These are phyloP conservation scores for Venturia asperata DNA, from an alignment of 2,329 filamentous ascomycete genomes.

Conservation along the genomic window DNA sequence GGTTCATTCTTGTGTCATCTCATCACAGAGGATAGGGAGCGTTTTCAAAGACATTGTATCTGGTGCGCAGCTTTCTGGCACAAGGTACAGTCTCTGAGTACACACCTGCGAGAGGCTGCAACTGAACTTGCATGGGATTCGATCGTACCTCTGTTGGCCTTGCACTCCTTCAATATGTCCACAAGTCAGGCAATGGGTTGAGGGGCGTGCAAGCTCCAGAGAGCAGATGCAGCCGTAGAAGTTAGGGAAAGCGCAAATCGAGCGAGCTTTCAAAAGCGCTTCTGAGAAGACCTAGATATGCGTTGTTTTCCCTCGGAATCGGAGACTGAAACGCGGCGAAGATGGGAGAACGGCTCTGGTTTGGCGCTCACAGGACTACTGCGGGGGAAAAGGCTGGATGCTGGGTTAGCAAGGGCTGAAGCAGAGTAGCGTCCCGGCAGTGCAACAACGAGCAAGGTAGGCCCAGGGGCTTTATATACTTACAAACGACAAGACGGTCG, in stretches of 20 bases:
- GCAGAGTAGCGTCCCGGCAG: neutral
- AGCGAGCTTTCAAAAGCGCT: neutral
- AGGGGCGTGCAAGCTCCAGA: slow-evolving; percentile 9
- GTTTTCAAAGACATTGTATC: neutral
- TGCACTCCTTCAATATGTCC: neutral
- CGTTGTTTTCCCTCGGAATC: neutral
- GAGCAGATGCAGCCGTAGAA: neutral
- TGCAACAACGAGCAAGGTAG: neutral
- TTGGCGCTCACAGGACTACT: slow-evolving; percentile 1
- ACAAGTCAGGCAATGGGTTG: neutral
- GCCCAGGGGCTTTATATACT: neutral
- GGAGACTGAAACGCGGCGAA: neutral
- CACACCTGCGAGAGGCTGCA: neutral
- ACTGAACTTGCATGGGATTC: neutral
- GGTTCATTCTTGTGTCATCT: neutral
- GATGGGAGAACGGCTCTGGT: neutral
- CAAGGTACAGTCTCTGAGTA: neutral
- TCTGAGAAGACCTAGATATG: neutral
- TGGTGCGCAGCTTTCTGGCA: neutral
- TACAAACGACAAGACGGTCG: slow-evolving; percentile 1
- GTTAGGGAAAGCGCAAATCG: neutral
- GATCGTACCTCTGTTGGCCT: slow-evolving; percentile 6
- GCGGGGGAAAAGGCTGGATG: slow-evolving; percentile 13
- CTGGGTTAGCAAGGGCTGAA: slow-evolving; percentile 4
- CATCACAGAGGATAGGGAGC: neutral